Conservation (phyloP, 208 protist species). For the Zelonia costaricensis region DNA sequence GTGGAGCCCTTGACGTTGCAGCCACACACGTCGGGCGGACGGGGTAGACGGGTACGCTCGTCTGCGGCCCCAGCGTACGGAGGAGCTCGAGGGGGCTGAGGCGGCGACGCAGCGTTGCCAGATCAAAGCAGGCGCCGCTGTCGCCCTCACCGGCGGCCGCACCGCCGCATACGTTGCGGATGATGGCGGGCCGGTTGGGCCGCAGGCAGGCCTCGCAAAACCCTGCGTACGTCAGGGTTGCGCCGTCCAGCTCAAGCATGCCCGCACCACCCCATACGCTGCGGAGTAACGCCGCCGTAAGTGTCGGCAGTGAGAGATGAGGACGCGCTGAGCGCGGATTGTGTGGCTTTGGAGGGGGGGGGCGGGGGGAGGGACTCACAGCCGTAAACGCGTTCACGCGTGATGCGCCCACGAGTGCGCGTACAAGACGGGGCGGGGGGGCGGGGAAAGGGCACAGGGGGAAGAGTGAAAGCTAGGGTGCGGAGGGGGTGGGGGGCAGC, state of each 20-base stretch:
- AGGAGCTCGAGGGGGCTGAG: constrained; percentile 34
- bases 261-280: too few relatives aligned
- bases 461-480: too few relatives aligned
- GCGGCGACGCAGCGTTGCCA: constrained; percentile 14
- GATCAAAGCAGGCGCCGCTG: constrained; percentile 21
- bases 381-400: too few relatives aligned
- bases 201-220: constrained; percentile 63
- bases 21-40: neutral
- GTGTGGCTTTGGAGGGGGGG: neutral
- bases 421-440: too few relatives aligned
- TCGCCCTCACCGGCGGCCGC: neutral
- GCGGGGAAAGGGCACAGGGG: too few relatives aligned
- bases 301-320: neutral
- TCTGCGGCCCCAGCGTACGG: constrained; percentile 27
- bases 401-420: too few relatives aligned
- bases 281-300: neutral
- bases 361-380: neutral
- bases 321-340: too few relatives aligned
- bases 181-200: constrained; percentile 74
- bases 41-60: constrained; percentile 56
- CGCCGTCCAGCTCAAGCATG: constrained; percentile 67
- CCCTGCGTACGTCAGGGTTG: constrained; percentile 56
- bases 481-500: too few relatives aligned
- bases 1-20: neutral
- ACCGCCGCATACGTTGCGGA: constrained; percentile 36